Evolutionary conservation across 805 yeast genomes (phyloP).

Genomic region (Wickerhamomyces tratensis): DNA sequence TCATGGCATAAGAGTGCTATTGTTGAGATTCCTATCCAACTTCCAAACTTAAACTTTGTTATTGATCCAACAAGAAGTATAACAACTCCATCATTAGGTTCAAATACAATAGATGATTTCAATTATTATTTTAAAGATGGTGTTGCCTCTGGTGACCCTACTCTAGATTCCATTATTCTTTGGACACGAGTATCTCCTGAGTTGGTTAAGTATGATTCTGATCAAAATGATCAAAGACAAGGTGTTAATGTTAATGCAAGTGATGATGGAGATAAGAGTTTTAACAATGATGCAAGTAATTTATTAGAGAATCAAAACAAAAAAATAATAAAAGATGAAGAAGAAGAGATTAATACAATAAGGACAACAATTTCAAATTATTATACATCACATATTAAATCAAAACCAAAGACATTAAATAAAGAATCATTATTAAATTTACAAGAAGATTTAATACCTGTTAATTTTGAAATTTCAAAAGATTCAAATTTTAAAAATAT

Average conservation of each 20-base stretch:
- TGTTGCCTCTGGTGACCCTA: slow-evolving; percentile 1
- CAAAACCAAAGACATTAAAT: not conserved
- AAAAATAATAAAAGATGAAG: no score
- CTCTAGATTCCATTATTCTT: not conserved
- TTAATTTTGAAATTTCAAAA: not conserved
- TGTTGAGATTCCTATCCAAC: not conserved
- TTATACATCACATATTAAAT: no score
- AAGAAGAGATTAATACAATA: no score
- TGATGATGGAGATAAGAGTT: not conserved
- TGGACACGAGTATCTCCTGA: slow-evolving; percentile 1
- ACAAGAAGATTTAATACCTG: not conserved
- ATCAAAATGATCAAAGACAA: not conserved
- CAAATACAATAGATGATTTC: not conserved
- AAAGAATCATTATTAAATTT: no score
- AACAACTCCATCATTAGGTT: not conserved
- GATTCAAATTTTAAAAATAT: not conserved
- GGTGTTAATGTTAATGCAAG: no score
- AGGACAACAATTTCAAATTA: no score
- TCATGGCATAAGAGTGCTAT: not conserved
- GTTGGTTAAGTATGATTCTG: no score
- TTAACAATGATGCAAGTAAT: no score
- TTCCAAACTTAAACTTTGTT: not conserved
- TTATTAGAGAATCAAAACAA: no score
- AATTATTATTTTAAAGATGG: not conserved
- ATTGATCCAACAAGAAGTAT: not conserved